These are phyloP conservation scores for Aureobasidium vineae DNA, from an alignment of 2,329 filamentous ascomycete species.

Conservation along the genomic window DNA sequence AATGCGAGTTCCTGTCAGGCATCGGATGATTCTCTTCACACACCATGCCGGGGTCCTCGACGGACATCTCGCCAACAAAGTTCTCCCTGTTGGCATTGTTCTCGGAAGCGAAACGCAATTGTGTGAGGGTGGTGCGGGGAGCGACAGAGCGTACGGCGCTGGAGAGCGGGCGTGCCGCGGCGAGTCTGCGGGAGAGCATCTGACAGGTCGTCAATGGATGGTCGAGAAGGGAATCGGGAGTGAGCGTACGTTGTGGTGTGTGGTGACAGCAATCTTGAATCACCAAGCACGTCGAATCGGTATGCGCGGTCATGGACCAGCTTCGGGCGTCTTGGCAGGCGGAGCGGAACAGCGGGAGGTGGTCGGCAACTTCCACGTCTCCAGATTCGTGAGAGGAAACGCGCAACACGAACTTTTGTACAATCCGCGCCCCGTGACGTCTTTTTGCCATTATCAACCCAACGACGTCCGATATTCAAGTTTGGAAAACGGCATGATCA, in stretches of 20 bases:
- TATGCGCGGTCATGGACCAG: slow-evolving; percentile 22
- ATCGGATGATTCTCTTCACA: slow-evolving; percentile 37
- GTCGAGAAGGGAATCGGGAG: neutral
- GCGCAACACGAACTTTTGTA: slow-evolving; percentile 9
- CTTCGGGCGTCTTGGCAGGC: slow-evolving; percentile 10
- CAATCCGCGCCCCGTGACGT: slow-evolving; percentile 23
- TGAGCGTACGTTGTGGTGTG: slow-evolving; percentile 18
- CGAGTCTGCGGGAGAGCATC: slow-evolving; percentile 48
- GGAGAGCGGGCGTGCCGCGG: slow-evolving; percentile 44
- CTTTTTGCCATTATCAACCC: slow-evolving; percentile 34
- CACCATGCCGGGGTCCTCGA: slow-evolving; percentile 62
- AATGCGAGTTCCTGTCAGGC: slow-evolving; percentile 28
- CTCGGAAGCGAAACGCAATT: slow-evolving; percentile 37
- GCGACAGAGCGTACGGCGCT: slow-evolving; percentile 37
- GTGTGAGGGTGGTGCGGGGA: slow-evolving; percentile 35
- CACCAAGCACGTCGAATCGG: neutral
- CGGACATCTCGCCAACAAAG: slow-evolving; percentile 30
- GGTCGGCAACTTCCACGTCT: slow-evolving; percentile 1
- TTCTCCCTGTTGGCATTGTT: slow-evolving; percentile 40
- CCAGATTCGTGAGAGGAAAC: neutral
- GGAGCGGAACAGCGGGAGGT: slow-evolving; percentile 1
- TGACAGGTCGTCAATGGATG: slow-evolving; percentile 25
- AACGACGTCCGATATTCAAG: slow-evolving; percentile 32
- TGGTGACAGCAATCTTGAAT: neutral
- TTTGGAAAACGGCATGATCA: slow-evolving; percentile 37